Evolutionary conservation across 1,284 basidiomycete species (phyloP), one percentile per base, ranked within the genome.

Genomic region (Boletellus deceptivus): DNA sequence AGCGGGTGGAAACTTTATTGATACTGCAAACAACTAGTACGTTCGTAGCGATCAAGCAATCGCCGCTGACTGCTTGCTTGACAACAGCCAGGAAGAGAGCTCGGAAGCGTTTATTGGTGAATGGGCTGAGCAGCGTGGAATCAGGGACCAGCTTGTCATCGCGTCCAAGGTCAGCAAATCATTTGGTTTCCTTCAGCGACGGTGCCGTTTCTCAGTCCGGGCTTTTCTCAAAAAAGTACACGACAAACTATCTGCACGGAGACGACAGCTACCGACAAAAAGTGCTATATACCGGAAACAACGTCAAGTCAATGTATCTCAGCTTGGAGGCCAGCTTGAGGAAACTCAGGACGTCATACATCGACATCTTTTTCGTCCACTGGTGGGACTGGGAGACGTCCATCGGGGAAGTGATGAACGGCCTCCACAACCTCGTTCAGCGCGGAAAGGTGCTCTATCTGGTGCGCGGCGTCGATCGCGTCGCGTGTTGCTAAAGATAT

Each of bases 111-210:
- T 55, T 6, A 57, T 55, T 4, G 53, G 53, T n/a, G 53, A 79
- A 58, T 83, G 82, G 81, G 75, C 74, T 46, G 74, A 78, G 48
- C 52, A 61, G 18, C 69, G 76, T 6, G 73, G 71, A 0, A 78
- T 74, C 46, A 72, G 82, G 3, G 78, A 83, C 56, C 75, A 80
- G 58, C 64, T 77, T n/a, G 75, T 80, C 48, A 70, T 82, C 35
- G 77, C 78, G 2, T 80, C 77, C 17, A 82, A 82, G 67, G 77
- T 74, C 40, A 16, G 49, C 50, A 8, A 37, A 25, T 33, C 38
- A 14, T 17, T 14, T 22, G 18, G 10, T 3, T 18, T 11, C 27
- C n/a, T 6, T 8, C 25, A 25, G 25, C 25, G 25, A 8, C 22
- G 5, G 14, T 22, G 16, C 17, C 10, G 9, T 43, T 20, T 8